Conservation (phyloP, 208 protist genomes). For the Crithidia bombi region DNA sequence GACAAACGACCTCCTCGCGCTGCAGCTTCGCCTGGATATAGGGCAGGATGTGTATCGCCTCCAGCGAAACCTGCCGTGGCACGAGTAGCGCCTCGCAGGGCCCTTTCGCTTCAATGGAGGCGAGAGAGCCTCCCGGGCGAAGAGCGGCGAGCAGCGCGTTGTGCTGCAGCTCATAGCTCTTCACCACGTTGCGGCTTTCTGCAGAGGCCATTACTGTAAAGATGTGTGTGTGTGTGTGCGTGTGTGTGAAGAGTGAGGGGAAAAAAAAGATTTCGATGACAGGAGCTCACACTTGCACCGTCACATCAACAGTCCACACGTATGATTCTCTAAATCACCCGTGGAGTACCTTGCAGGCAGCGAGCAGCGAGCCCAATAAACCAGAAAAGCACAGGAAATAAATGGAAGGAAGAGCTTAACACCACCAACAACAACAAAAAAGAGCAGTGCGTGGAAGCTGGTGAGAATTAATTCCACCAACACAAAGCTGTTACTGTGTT, state of each 20-base stretch:
- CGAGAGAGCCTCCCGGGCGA: conserved; percentile 48
- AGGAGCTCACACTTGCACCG: too few relatives aligned
- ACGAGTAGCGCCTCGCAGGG: conserved; percentile 61
- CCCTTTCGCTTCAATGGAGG: conserved; percentile 21
- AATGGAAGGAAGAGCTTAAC: conserved; percentile 2
- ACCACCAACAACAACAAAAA: not conserved
- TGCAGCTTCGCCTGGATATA: conserved; percentile 33
- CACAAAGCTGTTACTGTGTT: too few relatives aligned
- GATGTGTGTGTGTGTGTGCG: too few relatives aligned
- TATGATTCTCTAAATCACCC: too few relatives aligned
- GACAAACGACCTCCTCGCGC: not conserved
- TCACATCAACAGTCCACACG: too few relatives aligned
- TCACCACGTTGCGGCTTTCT: conserved; percentile 29
- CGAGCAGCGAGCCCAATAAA: too few relatives aligned
- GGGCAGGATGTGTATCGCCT: conserved; percentile 24
- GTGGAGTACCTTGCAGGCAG: too few relatives aligned
- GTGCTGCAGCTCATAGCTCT: conserved; percentile 39
- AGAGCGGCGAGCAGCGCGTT: conserved; percentile 63
- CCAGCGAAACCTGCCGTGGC: conserved; percentile 53
- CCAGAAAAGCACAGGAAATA: conserved; percentile 4
- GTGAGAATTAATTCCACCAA: too few relatives aligned
- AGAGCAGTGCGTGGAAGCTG: too few relatives aligned
- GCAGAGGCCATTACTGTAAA: conserved; percentile 33
- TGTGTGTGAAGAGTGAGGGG: not conserved
- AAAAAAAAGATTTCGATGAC: too few relatives aligned